These are phyloP conservation scores for Vitis amurensis DNA, from an alignment of 164 flowering plant genomes.

Conservation along the genomic window DNA sequence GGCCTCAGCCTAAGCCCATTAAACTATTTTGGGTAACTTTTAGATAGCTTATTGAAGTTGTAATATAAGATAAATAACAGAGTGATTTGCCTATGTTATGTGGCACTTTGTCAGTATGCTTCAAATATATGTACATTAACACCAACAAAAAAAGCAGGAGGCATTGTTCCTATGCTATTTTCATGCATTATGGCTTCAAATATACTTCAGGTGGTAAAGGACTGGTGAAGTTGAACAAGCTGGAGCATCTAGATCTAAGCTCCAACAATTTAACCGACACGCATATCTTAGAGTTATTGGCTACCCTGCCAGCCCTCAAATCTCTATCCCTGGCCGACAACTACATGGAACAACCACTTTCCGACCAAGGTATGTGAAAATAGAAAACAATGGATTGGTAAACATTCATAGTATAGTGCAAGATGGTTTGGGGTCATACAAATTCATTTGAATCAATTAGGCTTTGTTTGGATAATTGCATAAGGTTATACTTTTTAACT, in stretches of 20 bases:
- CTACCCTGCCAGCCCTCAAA: not conserved
- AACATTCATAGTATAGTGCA: no score
- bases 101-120: no score
- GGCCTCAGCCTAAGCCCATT: no score
- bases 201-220: not conserved
- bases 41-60: no score
- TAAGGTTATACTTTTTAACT: no score
- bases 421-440: not conserved
- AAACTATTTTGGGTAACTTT: no score
- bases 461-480: not conserved
- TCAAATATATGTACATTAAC: no score
- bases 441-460: not conserved
- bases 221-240: not conserved
- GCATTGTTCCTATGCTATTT: no score
- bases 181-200: not conserved
- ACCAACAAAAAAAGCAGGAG: no score
- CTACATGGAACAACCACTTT: not conserved
- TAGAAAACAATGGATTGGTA: no score
- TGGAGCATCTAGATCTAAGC: constrained; percentile 1
- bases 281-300: not conserved
- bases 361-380: not conserved
- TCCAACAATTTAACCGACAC: not conserved
- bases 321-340: not conserved
- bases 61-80: no score
- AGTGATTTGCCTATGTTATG: no score